Percentiles rank a stretch among this genome's conserved stretches.
These are phyloP conservation scores for Musa itinerans DNA, from an alignment of 176 grass and related monocot species.

Conservation along the genomic window DNA sequence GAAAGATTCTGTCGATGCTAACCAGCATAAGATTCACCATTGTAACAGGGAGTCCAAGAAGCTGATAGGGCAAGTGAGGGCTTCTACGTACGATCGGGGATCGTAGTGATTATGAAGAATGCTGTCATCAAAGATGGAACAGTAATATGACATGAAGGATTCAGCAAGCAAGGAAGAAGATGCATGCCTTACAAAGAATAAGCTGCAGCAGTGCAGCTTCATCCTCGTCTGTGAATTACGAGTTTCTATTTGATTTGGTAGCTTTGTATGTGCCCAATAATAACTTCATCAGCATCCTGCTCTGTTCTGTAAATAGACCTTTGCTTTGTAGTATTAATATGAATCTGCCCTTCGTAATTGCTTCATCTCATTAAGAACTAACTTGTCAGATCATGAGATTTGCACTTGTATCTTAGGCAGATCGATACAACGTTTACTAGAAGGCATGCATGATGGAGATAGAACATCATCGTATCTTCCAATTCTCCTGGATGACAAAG, in stretches of 20 bases:
- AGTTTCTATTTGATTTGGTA: background rate
- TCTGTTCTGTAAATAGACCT: background rate
- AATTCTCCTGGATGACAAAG: slow-evolving; percentile 74
- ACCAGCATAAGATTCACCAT: background rate
- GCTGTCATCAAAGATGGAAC: slow-evolving; percentile 54
- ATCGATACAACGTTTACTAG: background rate
- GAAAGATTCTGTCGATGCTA: background rate
- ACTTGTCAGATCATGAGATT: background rate
- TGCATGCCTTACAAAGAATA: background rate
- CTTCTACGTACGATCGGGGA: slow-evolving; percentile 63
- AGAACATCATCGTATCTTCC: background rate
- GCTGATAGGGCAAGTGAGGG: slow-evolving; percentile 51
- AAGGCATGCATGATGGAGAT: too few relatives aligned
- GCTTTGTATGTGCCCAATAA: slow-evolving; percentile 1
- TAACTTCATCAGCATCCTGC: background rate
- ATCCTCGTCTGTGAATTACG: background rate
- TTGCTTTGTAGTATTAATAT: background rate
- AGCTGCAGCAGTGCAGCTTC: background rate
- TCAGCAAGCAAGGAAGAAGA: too few relatives aligned
- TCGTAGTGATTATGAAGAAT: slow-evolving; percentile 47
- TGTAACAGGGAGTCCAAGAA: slow-evolving; percentile 58
- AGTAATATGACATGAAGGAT: slow-evolving; percentile 26
- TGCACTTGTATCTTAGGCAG: background rate
- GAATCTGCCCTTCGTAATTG: background rate
- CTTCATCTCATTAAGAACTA: too few relatives aligned